These are phyloP conservation scores for Naganishia albida DNA, from an alignment of 1,284 basidiomycete genomes.

Conservation along the genomic window DNA sequence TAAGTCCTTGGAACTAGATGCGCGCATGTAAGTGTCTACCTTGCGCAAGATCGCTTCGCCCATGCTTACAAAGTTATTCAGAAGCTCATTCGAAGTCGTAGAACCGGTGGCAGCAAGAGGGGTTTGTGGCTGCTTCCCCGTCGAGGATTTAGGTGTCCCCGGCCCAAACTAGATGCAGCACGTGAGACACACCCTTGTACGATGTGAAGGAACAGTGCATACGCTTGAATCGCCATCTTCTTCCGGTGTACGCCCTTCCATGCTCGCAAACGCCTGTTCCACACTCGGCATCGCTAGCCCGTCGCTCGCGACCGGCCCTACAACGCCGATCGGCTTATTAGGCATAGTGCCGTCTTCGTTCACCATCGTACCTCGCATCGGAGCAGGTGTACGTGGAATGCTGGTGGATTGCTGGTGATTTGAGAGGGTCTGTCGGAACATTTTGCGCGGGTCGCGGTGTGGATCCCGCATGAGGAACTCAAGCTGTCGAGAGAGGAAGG, in stretches of 20 bases:
- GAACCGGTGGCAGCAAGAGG: not conserved
- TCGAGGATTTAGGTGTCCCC: not conserved
- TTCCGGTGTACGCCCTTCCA: constrained; percentile 63
- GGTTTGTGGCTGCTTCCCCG: not conserved
- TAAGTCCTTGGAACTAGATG: constrained; percentile 48
- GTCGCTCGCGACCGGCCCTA: constrained; percentile 82
- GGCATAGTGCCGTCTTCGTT: constrained; percentile 21
- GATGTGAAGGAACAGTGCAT: not conserved
- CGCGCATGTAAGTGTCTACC: not conserved
- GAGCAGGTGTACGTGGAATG: constrained; percentile 14
- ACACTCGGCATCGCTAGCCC: constrained; percentile 80
- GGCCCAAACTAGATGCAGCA: not conserved
- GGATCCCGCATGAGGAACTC: constrained; percentile 84
- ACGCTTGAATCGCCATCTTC: constrained; percentile 37
- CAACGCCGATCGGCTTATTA: constrained; percentile 61
- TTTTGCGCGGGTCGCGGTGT: constrained; percentile 80
- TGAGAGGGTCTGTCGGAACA: constrained; percentile 60
- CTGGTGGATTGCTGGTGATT: constrained; percentile 52
- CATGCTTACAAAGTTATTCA: constrained; percentile 53
- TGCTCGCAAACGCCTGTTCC: constrained; percentile 77
- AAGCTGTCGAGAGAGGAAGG: constrained; percentile 82
- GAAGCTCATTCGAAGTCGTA: constrained; percentile 40
- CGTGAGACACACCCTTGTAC: not conserved
- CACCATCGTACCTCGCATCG: constrained; percentile 5
- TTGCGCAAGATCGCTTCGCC: not conserved